Evolutionary conservation across 2,329 filamentous ascomycete genomes (phyloP).

Genomic region (Blumeriella jaapii): DNA sequence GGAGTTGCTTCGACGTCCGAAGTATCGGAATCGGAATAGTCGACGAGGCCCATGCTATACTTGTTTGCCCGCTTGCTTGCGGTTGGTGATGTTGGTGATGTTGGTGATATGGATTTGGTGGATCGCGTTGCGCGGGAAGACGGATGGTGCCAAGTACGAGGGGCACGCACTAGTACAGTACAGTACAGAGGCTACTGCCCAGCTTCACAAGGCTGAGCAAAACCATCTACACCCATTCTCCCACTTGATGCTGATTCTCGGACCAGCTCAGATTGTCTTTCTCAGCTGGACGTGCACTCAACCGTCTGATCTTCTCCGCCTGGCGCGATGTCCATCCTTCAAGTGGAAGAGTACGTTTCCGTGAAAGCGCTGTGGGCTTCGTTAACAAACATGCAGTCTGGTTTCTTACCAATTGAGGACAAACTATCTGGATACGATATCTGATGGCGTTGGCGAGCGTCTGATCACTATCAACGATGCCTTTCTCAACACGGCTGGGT

Average conservation of each 20-base stretch:
- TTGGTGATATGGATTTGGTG: no score
- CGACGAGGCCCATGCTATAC: conserved; percentile 49
- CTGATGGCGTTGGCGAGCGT: conserved; percentile 75
- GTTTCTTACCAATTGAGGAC: conserved; percentile 74
- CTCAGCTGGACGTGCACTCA: conserved; percentile 5
- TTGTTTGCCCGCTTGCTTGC: neutral
- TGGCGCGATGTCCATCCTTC: conserved; percentile 28
- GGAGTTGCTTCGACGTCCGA: conserved; percentile 41
- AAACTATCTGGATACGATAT: conserved; percentile 67
- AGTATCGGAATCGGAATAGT: conserved; percentile 56
- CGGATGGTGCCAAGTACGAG: conserved; percentile 4
- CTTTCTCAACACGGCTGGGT: conserved; percentile 68
- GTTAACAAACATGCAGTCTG: no score
- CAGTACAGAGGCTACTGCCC: neutral
- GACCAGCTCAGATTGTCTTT: neutral
- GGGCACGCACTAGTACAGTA: conserved; percentile 1
- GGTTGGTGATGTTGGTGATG: neutral
- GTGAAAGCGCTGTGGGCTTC: no score
- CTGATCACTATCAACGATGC: conserved; percentile 71
- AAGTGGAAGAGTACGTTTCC: conserved; percentile 30
- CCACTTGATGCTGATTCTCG: neutral
- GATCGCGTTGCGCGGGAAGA: no score
- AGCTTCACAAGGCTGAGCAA: conserved; percentile 14
- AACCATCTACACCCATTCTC: no score
- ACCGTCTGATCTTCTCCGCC: conserved; percentile 4